phyloP scores from a whole-genome alignment of 2,329 filamentous ascomycete genomes.

The Teratosphaeria pseudoeucalypti region DNA sequence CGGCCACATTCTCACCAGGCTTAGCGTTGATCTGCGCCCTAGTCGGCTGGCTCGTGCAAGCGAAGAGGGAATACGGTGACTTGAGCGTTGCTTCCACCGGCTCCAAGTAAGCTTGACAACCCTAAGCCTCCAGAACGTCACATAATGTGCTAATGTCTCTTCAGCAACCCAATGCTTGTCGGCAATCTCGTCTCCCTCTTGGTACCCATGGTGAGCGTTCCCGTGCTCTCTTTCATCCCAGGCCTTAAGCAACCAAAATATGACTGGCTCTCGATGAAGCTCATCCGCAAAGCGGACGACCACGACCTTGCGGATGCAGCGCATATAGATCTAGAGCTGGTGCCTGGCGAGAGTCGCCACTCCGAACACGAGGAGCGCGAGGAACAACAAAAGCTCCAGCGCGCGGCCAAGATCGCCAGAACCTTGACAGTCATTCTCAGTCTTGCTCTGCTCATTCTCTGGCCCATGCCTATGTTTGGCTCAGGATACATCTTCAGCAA shows the following conservation, averaged over 20 bases:
- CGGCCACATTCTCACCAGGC: constrained; percentile 58
- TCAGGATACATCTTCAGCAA: constrained; percentile 70
- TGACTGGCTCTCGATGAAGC: constrained; percentile 75
- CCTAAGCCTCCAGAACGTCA: not conserved
- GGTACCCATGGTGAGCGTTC: constrained; percentile 63
- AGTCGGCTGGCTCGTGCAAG: constrained; percentile 68
- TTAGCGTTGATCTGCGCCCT: constrained; percentile 59
- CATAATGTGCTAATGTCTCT: constrained; percentile 3
- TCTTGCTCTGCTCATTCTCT: constrained; percentile 64
- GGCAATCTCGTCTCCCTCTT: constrained; percentile 78
- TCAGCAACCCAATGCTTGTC: constrained; percentile 65
- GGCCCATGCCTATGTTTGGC: constrained; percentile 90
- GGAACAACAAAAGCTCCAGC: constrained; percentile 34
- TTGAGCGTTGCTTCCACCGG: constrained; percentile 68
- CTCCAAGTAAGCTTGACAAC: constrained; percentile 44
- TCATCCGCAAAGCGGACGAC: constrained; percentile 70
- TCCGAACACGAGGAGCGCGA: constrained; percentile 30
- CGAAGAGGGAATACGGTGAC: constrained; percentile 56
- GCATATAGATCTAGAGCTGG: constrained; percentile 54
- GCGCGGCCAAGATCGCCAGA: constrained; percentile 42
- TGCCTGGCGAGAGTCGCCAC: constrained; percentile 41
- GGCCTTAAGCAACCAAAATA: constrained; percentile 62
- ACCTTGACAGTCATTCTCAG: constrained; percentile 54
- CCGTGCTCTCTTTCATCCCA: constrained; percentile 55
- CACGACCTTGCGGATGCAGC: constrained; percentile 56